Evolutionary conservation across 2,329 filamentous ascomycete species (phyloP), one percentile per base, ranked within the genome.

Genomic region (Trichoderma lentiforme): DNA sequence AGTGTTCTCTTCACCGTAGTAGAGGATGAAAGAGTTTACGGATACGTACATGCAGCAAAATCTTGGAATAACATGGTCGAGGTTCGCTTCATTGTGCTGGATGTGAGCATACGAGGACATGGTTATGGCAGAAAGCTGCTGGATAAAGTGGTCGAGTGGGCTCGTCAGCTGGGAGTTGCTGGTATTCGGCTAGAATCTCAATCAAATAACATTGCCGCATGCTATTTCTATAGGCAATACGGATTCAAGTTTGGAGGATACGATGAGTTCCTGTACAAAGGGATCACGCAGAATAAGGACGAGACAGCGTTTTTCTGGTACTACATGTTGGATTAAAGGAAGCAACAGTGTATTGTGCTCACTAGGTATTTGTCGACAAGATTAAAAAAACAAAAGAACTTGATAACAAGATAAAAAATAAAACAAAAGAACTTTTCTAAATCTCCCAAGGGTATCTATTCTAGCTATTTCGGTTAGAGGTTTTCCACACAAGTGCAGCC

Each of bases 21-120:
- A 3, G 36, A 60, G 6, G 53, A 68, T 28, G 62, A 66, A n/a
- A n/a, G 61, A 12, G 68, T 75, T 1, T 58, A 68, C 14, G 74
- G 73, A 36, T 76, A 74, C 7, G 28, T 71, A 2, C 56, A 73
- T 36, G 74, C 74, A 8, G 61, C 69, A 5, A 73, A 60, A 6
- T 62, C 39, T 43, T 75, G 74, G 74, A 76, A 75, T 28, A 74
- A 71, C 34, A 73, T 76, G 74, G 74, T 72, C 4, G 43, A 43
- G 15, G 56, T 76, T 24, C 65, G 73, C 4, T 74, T 67, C 12
- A 72, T 75, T n/a, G 73, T 63, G 9, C 34, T 75, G 3, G 73
- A 75, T 51, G 71, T 58, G 34, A 72, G 60, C 30, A 56, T 73
- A 32, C 71, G 73, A 15, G 72, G 74, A 14, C 6, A 47, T 1